A percentile compares a stretch with the other conserved stretches of the same genome.
Evolutionary conservation across 2,329 filamentous ascomycete genomes (phyloP).

Genomic region (Claviceps fusiformis): DNA sequence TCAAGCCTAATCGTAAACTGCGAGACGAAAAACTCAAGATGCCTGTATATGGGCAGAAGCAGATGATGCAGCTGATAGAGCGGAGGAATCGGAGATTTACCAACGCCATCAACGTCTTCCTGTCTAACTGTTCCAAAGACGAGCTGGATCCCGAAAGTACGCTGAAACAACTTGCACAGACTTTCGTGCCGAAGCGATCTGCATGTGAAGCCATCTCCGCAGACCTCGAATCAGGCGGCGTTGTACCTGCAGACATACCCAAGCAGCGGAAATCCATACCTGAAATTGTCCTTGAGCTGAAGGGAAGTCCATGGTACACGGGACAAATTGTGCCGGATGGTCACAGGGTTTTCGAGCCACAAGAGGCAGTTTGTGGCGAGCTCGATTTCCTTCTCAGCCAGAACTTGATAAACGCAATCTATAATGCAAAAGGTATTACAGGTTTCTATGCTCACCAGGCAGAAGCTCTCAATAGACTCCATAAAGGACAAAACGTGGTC

Average conservation of each 20-base stretch:
- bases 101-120: conserved; percentile 60
- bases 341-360: conserved; percentile 78
- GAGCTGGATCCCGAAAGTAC: conserved; percentile 52
- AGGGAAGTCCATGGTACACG: conserved; percentile 73
- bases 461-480: conserved; percentile 79
- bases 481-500: conserved; percentile 75
- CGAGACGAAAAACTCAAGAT: conserved; percentile 74
- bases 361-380: conserved; percentile 68
- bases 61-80: conserved; percentile 79
- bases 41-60: conserved; percentile 85
- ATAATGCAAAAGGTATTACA: conserved; percentile 79
- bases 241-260: conserved; percentile 60
- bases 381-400: conserved; percentile 80
- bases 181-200: conserved; percentile 49
- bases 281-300: conserved; percentile 76
- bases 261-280: conserved; percentile 65
- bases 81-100: conserved; percentile 77
- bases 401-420: conserved; percentile 85
- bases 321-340: conserved; percentile 89
- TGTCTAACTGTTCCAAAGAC: conserved; percentile 57
- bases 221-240: conserved; percentile 25
- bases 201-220: conserved; percentile 19
- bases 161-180: conserved; percentile 43
- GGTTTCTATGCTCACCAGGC: conserved; percentile 84
- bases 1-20: conserved; percentile 52